Conservation (phyloP, 2,329 filamentous ascomycete genomes). For the Colletotrichum viniferum region DNA sequence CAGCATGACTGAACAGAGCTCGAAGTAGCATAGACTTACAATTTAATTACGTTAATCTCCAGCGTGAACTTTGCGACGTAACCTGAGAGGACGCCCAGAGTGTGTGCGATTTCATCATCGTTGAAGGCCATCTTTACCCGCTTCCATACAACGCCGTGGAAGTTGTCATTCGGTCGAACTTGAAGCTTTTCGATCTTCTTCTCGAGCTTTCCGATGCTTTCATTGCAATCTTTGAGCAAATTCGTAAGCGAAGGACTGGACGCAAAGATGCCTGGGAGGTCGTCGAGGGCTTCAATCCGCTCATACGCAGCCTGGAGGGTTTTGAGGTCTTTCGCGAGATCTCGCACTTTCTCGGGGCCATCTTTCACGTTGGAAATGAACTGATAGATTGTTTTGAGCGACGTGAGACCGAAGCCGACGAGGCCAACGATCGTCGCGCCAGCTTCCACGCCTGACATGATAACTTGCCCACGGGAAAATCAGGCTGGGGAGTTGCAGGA, state of each 20-base stretch:
- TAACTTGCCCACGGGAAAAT: background rate
- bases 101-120: background rate
- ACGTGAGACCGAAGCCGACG: background rate
- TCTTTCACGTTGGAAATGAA: background rate
- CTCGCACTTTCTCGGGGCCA: background rate
- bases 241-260: background rate
- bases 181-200: background rate
- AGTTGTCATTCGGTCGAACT: background rate
- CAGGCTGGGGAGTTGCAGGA: accelerated
- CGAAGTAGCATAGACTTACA: accelerated
- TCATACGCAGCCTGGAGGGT: background rate
- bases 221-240: background rate
- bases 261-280: background rate
- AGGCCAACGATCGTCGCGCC: background rate
- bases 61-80: background rate
- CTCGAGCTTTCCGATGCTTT: background rate
- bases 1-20: background rate
- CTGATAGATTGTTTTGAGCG: background rate
- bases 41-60: background rate
- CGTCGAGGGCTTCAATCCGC: background rate
- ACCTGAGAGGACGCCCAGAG: background rate
- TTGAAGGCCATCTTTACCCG: background rate
- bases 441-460: background rate
- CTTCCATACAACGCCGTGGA: background rate
- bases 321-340: background rate